Base-by-base conservation (phyloP, 2,329 filamentous ascomycete species). In the Trichophyton benhamiae region DNA sequence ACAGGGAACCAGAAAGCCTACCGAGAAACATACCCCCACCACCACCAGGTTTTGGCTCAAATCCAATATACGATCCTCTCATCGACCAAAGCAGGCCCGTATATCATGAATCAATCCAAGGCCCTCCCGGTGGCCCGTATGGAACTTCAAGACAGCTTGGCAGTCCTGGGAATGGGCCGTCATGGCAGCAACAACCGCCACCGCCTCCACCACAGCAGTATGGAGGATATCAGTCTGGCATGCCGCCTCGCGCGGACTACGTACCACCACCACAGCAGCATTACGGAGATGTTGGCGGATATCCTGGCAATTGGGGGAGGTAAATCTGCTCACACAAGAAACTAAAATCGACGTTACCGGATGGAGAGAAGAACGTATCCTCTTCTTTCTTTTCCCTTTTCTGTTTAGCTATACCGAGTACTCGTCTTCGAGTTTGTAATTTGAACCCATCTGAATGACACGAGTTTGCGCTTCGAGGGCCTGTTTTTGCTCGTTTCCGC, bases 271-370 rank as follows among this genome's bases (percentile, higher is more conserved):
- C 58, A 36, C 62, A 60, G 11, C 62, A 61, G 22, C 62, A 64
- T 58, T 64, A 60, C 20, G 60, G 63, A 27, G 63, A 62, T 4
- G 62, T 61, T 44, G 64, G 63, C 41, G 58, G 63, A 55, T 63
- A 64, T 25, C 13, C 57, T 8, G 60, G 60, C 9, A 58, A 59
- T 30, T 63, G 60, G 62, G 49, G 57, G 25, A 58, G 60, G 33
- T 63, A 38, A 60, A 25, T 33, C 22, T 33, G 44, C 44, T 17
- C 27, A 7, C 27, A 30, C 27, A 30, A 30, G 6, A 7, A 30
- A 6, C 20, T 48, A 17, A 25, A 17, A 8, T 9, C 44, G 44
- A 17, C n/a, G n/a, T 9, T 17, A 48, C 13, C 42, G 6, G 20
- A 48, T 17, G 44, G 25, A 17, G 11, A 33, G 49, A 53, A 53